phyloP scores from a whole-genome alignment of 768 basidiomycete genomes.

The Saitozyma podzolica region DNA sequence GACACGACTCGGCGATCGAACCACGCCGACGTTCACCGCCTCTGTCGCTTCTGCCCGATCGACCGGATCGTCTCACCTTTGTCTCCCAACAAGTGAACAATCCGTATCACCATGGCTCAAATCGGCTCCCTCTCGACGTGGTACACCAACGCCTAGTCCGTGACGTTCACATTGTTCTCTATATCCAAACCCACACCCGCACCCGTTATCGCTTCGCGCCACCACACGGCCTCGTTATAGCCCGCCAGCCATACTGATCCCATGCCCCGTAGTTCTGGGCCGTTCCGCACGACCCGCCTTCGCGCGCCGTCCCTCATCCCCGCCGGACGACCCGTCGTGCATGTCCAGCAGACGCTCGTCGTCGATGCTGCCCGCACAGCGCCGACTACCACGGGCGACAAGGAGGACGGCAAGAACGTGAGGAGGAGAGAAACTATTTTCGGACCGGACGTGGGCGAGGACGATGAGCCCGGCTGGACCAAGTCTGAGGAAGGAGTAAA shows the following conservation, averaged over 20 bases:
- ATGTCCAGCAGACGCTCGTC: slow-evolving; percentile 41
- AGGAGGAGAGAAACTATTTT: slow-evolving; percentile 79
- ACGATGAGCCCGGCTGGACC: slow-evolving; percentile 61
- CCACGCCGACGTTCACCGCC: not conserved
- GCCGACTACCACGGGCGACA: not conserved
- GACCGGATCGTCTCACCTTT: no score
- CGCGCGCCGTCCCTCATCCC: slow-evolving; percentile 41
- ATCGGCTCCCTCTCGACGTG: slow-evolving; percentile 9
- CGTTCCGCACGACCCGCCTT: slow-evolving; percentile 37
- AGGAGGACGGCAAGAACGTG: slow-evolving; percentile 24
- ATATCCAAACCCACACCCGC: not conserved
- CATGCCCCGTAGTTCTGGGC: slow-evolving; percentile 28
- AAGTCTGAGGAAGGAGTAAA: slow-evolving; percentile 51
- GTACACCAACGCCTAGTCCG: slow-evolving; percentile 23
- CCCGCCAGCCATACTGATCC: not conserved
- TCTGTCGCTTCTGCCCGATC: not conserved
- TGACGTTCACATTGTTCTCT: not conserved
- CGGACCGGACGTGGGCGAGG: slow-evolving; percentile 79
- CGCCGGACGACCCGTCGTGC: slow-evolving; percentile 6
- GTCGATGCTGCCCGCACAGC: slow-evolving; percentile 31
- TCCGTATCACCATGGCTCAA: not conserved
- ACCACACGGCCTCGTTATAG: not conserved
- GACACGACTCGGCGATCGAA: no score
- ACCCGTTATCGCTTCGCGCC: not conserved
- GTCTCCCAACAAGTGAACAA: not conserved